phyloP scores from a whole-genome alignment of 352 stramenopile genomes.

The Plasmopara muralis region DNA sequence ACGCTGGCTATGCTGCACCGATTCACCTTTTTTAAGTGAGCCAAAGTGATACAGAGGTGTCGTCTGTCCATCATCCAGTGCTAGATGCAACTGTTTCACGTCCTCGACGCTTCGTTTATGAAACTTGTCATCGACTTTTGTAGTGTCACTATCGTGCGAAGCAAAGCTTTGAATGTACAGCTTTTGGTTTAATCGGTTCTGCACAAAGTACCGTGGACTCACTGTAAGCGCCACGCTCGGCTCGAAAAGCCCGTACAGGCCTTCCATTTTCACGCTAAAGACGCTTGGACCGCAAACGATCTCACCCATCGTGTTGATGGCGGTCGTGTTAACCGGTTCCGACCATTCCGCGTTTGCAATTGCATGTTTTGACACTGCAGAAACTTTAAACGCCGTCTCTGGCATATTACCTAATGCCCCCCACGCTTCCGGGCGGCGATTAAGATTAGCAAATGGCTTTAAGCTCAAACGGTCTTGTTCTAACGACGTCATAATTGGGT shows the following conservation, averaged over 20 bases:
- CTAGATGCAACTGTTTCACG: conserved; percentile 43
- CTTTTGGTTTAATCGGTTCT: conserved; percentile 78
- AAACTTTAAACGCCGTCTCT: conserved; percentile 37
- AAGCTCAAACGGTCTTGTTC: conserved; percentile 62
- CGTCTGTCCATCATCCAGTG: conserved; percentile 53
- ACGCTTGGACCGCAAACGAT: conserved; percentile 63
- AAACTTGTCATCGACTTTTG: conserved; percentile 65
- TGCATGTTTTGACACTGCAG: conserved; percentile 50
- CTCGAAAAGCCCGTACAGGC: conserved; percentile 75
- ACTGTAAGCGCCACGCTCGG: conserved; percentile 68
- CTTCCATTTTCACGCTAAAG: conserved; percentile 76
- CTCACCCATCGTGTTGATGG: conserved; percentile 82
- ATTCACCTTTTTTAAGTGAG: conserved; percentile 65
- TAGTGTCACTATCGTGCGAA: conserved; percentile 47
- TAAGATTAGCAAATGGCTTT: conserved; percentile 44
- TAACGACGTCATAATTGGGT: conserved; percentile 57
- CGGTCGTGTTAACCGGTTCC: conserved; percentile 75
- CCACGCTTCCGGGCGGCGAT: conserved; percentile 54
- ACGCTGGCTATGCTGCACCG: conserved; percentile 49
- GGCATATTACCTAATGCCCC: conserved; percentile 46
- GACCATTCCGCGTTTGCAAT: conserved; percentile 68
- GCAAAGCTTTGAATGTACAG: conserved; percentile 71
- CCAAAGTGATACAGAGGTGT: conserved; percentile 73
- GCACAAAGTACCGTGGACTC: conserved; percentile 74
- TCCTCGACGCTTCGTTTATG: conserved; percentile 60